A percentile compares a stretch with the other conserved stretches of the same genome.
Conservation (phyloP, 805 yeast species). For the Kluyveromyces aestuarii region DNA sequence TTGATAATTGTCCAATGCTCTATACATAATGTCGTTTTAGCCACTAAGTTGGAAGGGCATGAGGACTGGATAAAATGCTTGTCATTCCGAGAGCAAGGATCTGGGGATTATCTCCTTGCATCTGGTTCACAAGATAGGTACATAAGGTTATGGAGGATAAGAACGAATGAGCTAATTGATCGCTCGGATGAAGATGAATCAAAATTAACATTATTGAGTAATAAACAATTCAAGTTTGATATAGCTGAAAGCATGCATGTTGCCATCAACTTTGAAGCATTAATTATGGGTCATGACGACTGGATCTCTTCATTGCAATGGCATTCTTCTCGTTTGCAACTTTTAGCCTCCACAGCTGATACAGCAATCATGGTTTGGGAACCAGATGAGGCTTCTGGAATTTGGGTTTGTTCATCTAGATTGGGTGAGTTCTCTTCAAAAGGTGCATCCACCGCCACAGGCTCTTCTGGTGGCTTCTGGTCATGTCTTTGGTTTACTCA, state of each 20-base stretch:
- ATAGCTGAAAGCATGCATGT: constrained; percentile 31
- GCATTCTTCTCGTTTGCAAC: constrained; percentile 49
- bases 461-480: constrained; percentile 77
- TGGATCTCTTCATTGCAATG: constrained; percentile 86
- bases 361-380: constrained; percentile 91
- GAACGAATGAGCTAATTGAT: constrained; percentile 46
- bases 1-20: constrained; percentile 23
- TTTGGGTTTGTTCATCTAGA: constrained; percentile 77
- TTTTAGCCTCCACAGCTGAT: constrained; percentile 86
- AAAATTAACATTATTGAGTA: constrained; percentile 49
- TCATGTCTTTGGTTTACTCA: constrained; percentile 58
- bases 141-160: constrained; percentile 80
- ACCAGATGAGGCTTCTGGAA: constrained; percentile 76
- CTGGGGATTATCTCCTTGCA: constrained; percentile 59
- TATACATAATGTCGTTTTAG: constrained; percentile 16
- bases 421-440: constrained; percentile 89
- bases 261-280: constrained; percentile 77
- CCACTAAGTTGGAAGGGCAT: constrained; percentile 71
- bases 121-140: constrained; percentile 90
- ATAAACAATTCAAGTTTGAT: constrained; percentile 60
- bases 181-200: constrained; percentile 39
- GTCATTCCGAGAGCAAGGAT: constrained; percentile 42
- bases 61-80: constrained; percentile 92
- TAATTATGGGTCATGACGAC: constrained; percentile 96
- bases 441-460: constrained; percentile 98